Conservation (phyloP, 2,329 filamentous ascomycete species). For the Xylariaceae sp. region DNA sequence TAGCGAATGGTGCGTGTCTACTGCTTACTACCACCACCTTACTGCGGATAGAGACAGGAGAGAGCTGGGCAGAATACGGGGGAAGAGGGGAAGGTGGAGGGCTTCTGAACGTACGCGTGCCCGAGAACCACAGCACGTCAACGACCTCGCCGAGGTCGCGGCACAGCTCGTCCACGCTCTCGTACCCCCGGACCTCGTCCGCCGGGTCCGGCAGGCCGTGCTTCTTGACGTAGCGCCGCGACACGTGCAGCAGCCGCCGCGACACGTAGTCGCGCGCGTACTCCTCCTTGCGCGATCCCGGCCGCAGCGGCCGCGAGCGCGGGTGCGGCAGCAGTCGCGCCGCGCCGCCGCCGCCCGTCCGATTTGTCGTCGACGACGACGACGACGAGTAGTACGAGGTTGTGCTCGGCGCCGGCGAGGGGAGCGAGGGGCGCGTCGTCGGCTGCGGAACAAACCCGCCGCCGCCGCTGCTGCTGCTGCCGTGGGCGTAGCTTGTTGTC, state of each 20-base stretch:
- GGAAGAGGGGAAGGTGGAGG: not conserved
- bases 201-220: constrained; percentile 36
- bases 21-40: too few relatives aligned
- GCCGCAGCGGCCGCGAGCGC: constrained; percentile 40
- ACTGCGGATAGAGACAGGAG: too few relatives aligned
- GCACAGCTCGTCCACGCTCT: constrained; percentile 61
- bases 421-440: constrained; percentile 35
- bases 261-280: constrained; percentile 51
- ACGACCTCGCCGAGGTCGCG: constrained; percentile 67
- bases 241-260: constrained; percentile 43
- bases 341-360: constrained; percentile 23
- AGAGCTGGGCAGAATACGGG: constrained; percentile 1
- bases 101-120: constrained; percentile 60
- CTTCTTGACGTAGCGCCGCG: constrained; percentile 54
- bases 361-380: too few relatives aligned
- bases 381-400: too few relatives aligned
- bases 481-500: too few relatives aligned
- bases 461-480: too few relatives aligned
- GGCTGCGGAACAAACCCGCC: constrained; percentile 45
- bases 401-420: constrained; percentile 48
- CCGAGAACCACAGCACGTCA: constrained; percentile 78
- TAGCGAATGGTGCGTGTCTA: too few relatives aligned
- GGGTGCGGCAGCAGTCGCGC: constrained; percentile 46
- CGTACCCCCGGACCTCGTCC: constrained; percentile 45
- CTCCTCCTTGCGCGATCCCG: constrained; percentile 54